Evolutionary conservation across 371 early-diverging fungal genomes (phyloP).

Genomic region (Mucor circinelloides): DNA sequence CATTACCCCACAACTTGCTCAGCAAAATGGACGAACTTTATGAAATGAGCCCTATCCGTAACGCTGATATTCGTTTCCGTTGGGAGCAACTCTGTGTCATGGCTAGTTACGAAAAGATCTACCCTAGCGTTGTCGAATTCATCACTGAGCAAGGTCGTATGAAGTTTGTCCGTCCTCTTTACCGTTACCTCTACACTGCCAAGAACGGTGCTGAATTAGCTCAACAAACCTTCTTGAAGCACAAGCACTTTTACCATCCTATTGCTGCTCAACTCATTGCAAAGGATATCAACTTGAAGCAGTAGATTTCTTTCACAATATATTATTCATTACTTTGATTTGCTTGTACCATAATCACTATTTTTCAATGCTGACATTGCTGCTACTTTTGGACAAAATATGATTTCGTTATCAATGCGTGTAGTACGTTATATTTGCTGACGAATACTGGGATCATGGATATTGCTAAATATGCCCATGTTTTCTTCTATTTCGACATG

Average conservation of each 20-base stretch:
- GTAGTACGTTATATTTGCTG: not conserved
- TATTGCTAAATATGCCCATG: not conserved
- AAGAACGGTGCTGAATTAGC: constrained; percentile 79
- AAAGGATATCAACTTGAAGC: constrained; percentile 75
- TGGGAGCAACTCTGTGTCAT: constrained; percentile 87
- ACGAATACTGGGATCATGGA: not conserved
- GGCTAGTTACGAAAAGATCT: constrained; percentile 77
- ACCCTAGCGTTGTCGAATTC: constrained; percentile 77
- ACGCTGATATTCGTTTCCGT: constrained; percentile 86
- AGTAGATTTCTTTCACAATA: constrained; percentile 24
- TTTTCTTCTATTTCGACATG: not conserved
- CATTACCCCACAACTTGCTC: constrained; percentile 67
- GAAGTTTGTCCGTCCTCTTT: constrained; percentile 92
- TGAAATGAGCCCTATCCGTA: constrained; percentile 67
- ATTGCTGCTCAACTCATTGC: constrained; percentile 84
- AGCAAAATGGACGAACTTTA: constrained; percentile 77
- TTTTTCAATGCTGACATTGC: not conserved
- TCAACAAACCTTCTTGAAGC: constrained; percentile 73
- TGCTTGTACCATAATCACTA: not conserved
- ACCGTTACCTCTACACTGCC: constrained; percentile 65
- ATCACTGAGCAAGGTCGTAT: constrained; percentile 90
- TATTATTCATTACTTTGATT: not conserved
- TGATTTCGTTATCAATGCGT: no score
- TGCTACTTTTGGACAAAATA: no score
- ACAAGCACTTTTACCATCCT: constrained; percentile 92